phyloP scores from a whole-genome alignment of 2,329 filamentous ascomycete genomes.

The Microascus cirrosus region DNA sequence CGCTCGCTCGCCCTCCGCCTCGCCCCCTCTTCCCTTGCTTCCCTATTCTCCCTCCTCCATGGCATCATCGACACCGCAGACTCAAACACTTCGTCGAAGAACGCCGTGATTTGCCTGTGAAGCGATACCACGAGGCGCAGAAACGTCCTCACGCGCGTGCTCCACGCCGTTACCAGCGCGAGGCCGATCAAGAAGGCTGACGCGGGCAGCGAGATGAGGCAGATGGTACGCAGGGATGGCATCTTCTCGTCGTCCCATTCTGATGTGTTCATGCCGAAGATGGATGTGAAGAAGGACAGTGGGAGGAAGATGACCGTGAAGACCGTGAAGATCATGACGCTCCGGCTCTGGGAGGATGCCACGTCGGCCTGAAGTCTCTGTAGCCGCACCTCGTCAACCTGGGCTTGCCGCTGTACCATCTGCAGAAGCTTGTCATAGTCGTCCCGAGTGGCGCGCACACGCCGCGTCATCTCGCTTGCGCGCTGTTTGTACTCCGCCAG shows the following conservation, averaged over 20 bases:
- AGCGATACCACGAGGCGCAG: constrained; percentile 12
- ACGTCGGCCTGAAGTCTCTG: constrained; percentile 52
- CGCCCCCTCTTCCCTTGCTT: constrained; percentile 2
- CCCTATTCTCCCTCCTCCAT: background rate
- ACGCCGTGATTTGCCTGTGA: background rate
- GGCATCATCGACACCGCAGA: background rate
- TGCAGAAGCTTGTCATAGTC: constrained; percentile 56
- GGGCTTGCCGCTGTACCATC: constrained; percentile 56
- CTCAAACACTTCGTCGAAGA: background rate
- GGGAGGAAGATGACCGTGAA: constrained; percentile 54
- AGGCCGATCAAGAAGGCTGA: constrained; percentile 35
- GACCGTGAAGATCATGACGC: constrained; percentile 55
- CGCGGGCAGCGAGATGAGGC: constrained; percentile 33
- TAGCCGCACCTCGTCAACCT: constrained; percentile 54
- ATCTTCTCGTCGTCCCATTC: constrained; percentile 45
- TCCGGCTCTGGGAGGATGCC: constrained; percentile 48
- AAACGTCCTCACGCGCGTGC: constrained; percentile 26
- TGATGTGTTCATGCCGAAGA: constrained; percentile 54
- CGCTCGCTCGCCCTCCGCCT: constrained; percentile 8
- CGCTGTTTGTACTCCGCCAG: constrained; percentile 44
- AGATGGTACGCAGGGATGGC: constrained; percentile 30
- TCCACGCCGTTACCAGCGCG: constrained; percentile 46
- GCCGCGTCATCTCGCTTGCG: constrained; percentile 43
- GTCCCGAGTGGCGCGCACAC: constrained; percentile 45
- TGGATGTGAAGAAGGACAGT: constrained; percentile 51